Base-by-base conservation (phyloP, 2,329 filamentous ascomycete genomes). In the Arthrobotrys entomopaga region DNA sequence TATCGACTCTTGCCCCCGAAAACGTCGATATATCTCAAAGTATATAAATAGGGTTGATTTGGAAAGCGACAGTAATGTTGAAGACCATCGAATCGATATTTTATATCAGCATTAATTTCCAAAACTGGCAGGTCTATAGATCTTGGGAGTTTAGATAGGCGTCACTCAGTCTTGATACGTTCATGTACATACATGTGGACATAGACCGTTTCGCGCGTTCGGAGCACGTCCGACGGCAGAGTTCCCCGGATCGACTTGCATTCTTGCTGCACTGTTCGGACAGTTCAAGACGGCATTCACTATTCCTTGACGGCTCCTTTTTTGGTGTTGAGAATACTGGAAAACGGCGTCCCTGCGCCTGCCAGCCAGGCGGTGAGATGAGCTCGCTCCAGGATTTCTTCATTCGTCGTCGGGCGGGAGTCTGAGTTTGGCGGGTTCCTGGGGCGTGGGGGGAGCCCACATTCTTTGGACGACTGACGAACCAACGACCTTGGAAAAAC, bases 161-260 rank as follows among this genome's bases (percentile, higher is more conserved):
- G 34, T 7, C 34, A 7, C 34, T 43, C 11, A 10, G 11, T 43
- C 42, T 13, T 46, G 42, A 15, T 46, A 15, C 10, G 29, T 34
- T 34, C 5, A 10, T 7, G 7, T 26, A 7, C 3, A 3, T 34
- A 10, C 29, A 34, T 7, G 40, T 60, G 63, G 57, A 29, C 54
- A 61, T 64, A 63, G 63, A 66, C 69, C 63, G 70, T 50, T 58
- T 64, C 50, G 58, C 63, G 20, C 13, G 53, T 63, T 67, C 70
- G 70, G 70, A 74, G 63, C 64, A 57, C 52, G 63, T 50, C 70
- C 70, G 70, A 74, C 53, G 60, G 38, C 10, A 22, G 43, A 16
- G 26, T 20, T 58, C 56, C 65, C 57, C 65, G 65, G 53, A 56
- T 61, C 65, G 40, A 71, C 56, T 42, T 67, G 64, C 64, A 67